Conservation (phyloP, 148 eudicot species). For the Fagopyrum homotropicum region DNA sequence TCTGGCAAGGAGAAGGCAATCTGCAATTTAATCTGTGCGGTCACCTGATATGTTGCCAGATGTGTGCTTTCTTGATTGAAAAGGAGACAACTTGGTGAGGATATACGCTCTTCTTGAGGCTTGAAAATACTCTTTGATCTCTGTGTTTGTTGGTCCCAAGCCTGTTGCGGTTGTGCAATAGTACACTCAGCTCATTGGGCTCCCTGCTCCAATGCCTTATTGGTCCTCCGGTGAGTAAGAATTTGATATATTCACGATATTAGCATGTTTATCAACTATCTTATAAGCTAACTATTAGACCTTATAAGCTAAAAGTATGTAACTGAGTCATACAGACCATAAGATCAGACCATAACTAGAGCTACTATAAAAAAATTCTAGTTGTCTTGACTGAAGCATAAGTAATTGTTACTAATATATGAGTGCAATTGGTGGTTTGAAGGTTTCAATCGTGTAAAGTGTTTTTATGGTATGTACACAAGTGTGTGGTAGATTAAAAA, state of each 20-base stretch:
- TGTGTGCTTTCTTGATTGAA: no score
- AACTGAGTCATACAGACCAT: no score
- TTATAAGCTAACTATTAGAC: neutral
- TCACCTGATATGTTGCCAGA: no score
- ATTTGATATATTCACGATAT: neutral
- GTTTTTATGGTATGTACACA: no score
- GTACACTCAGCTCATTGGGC: conserved; percentile 38
- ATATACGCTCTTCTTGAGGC: no score
- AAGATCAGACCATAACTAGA: no score
- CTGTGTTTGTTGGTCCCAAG: conserved; percentile 30
- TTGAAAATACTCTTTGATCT: conserved; percentile 22
- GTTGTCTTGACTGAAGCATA: neutral
- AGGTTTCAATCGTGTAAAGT: conserved; percentile 44
- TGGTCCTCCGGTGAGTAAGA: conserved; percentile 41
- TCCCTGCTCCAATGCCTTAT: conserved; percentile 51
- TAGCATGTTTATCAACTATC: neutral
- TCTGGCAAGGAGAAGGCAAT: no score
- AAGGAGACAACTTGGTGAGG: no score
- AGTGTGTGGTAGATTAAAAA: no score
- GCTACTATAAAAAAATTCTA: neutral
- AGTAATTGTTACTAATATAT: neutral
- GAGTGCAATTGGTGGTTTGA: neutral
- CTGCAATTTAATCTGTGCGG: no score
- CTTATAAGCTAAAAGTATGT: neutral
- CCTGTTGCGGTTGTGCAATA: conserved; percentile 36